Conservation (phyloP, 2,329 filamentous ascomycete genomes). For the Alternaria angustiovoidea region DNA sequence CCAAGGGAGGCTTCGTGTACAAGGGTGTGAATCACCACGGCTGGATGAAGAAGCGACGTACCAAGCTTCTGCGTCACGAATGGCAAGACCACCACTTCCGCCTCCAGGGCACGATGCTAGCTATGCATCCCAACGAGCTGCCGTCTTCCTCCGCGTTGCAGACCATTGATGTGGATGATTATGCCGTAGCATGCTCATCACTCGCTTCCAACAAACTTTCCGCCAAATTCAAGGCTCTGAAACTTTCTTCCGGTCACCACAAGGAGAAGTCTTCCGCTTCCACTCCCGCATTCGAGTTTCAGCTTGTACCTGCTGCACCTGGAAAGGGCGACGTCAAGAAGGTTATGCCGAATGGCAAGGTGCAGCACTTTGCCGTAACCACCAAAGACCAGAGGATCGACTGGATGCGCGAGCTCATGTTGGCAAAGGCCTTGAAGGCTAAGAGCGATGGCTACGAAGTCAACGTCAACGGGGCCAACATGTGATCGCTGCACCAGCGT, state of each 20-base stretch:
- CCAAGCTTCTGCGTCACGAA: constrained; percentile 86
- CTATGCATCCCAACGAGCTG: constrained; percentile 70
- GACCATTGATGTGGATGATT: constrained; percentile 87
- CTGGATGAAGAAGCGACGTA: constrained; percentile 94
- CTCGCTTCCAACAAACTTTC: constrained; percentile 82
- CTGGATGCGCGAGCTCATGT: constrained; percentile 95
- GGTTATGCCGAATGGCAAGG: constrained; percentile 67
- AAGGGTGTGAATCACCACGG: constrained; percentile 75
- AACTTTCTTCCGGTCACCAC: constrained; percentile 61
- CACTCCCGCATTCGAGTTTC: constrained; percentile 75
- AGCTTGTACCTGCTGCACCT: constrained; percentile 77
- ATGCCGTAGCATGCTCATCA: constrained; percentile 84
- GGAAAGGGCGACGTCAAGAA: constrained; percentile 53
- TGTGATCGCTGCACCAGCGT: constrained; percentile 25
- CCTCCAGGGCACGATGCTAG: constrained; percentile 68
- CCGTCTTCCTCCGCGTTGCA: constrained; percentile 72
- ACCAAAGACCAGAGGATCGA: constrained; percentile 82
- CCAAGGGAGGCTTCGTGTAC: constrained; percentile 50
- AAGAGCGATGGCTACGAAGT: constrained; percentile 86
- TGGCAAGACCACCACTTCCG: constrained; percentile 94
- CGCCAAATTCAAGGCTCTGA: constrained; percentile 83
- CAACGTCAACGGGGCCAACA: constrained; percentile 71
- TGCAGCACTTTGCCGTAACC: constrained; percentile 80
- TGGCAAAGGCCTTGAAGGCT: constrained; percentile 84
- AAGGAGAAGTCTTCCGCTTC: constrained; percentile 66